These are phyloP conservation scores for Salvia miltiorrhiza DNA, from an alignment of 257 asterid genomes.

Conservation along the genomic window DNA sequence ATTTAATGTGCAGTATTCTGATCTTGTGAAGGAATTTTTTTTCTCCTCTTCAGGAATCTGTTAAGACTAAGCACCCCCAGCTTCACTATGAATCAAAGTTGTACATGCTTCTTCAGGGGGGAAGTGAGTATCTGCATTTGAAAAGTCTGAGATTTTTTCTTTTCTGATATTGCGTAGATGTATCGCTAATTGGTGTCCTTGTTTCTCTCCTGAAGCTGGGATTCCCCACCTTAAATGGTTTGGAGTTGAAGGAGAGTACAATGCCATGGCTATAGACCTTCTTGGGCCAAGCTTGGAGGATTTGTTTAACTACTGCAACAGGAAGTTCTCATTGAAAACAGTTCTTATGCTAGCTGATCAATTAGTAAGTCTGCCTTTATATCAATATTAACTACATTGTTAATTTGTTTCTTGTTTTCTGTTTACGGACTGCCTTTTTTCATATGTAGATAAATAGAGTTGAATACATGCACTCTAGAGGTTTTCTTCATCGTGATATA, in stretches of 20 bases:
- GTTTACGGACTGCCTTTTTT: constrained; percentile 13
- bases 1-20: constrained; percentile 13
- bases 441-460: constrained; percentile 79
- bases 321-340: constrained; percentile 87
- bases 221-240: constrained; percentile 94
- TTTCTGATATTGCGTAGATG: neutral
- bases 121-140: constrained; percentile 57
- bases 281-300: constrained; percentile 98
- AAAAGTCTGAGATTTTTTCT: neutral
- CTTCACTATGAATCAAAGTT: constrained; percentile 94
- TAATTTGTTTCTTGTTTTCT: neutral
- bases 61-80: constrained; percentile 93
- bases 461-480: constrained; percentile 96
- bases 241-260: constrained; percentile 95
- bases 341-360: constrained; percentile 96
- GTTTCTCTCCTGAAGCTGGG: constrained; percentile 62
- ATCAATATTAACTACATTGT: neutral
- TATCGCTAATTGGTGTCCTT: constrained; percentile 10
- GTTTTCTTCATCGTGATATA: constrained; percentile 97
- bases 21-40: constrained; percentile 11
- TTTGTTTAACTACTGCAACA: constrained; percentile 85
- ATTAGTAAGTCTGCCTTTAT: constrained; percentile 48
- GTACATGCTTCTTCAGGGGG: constrained; percentile 97
- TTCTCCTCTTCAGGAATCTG: constrained; percentile 61
- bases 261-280: constrained; percentile 93